These are phyloP conservation scores for Aureobasidium sp. DNA, from an alignment of 2,329 filamentous ascomycete species.

Conservation along the genomic window DNA sequence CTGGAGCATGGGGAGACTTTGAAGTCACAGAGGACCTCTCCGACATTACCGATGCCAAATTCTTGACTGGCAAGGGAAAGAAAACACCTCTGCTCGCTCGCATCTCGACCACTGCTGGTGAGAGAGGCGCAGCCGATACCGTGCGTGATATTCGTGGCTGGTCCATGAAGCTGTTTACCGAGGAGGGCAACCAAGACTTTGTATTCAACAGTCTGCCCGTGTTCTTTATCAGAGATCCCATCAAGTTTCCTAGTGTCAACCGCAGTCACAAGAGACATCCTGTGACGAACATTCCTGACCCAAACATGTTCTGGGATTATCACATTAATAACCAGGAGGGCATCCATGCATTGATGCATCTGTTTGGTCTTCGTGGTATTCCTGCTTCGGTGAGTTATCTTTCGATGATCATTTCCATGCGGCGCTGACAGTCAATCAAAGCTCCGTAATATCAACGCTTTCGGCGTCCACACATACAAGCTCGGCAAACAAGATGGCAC, in stretches of 20 bases:
- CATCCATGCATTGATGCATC: conserved; percentile 44
- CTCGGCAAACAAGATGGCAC: conserved; percentile 34
- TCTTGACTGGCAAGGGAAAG: conserved; percentile 48
- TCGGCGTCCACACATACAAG: conserved; percentile 42
- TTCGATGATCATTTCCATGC: too few species aligned
- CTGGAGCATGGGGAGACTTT: conserved; percentile 34
- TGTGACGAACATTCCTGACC: conserved; percentile 28
- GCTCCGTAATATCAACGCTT: conserved; percentile 41
- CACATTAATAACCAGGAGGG: conserved; percentile 41
- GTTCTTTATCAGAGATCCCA: conserved; percentile 39
- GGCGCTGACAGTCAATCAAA: not conserved
- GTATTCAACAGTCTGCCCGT: conserved; percentile 41
- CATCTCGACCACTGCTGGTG: conserved; percentile 41
- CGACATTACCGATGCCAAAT: conserved; percentile 49
- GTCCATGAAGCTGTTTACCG: conserved; percentile 46
- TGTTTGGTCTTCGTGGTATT: conserved; percentile 45
- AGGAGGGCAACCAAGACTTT: conserved; percentile 47
- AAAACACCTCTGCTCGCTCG: conserved; percentile 45
- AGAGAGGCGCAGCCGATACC: conserved; percentile 42
- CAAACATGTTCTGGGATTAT: conserved; percentile 32
- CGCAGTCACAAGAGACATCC: conserved; percentile 30
- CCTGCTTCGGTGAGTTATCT: conserved; percentile 32
- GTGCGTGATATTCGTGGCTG: conserved; percentile 45
- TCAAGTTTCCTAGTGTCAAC: conserved; percentile 37
- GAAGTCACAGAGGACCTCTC: conserved; percentile 54